Conservation (phyloP, 495 filamentous ascomycete genomes). For the Neurospora intermedia region DNA sequence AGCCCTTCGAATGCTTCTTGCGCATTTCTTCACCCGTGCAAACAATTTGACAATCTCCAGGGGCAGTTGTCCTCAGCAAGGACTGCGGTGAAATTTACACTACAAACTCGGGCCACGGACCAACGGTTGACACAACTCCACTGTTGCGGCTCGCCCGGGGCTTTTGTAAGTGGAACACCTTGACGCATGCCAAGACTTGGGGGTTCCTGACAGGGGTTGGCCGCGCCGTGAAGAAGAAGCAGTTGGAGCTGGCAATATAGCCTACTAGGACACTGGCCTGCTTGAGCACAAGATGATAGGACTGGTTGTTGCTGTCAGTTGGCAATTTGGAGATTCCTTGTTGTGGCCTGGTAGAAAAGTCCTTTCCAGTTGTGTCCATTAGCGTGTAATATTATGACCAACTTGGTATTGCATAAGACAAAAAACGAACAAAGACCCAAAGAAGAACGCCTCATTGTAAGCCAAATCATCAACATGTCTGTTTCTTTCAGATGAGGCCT, state of each 20-base stretch:
- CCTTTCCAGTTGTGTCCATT: neutral
- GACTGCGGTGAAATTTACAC: neutral
- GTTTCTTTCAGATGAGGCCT: slow-evolving; percentile 27
- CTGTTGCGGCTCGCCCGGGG: neutral
- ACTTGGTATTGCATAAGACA: neutral
- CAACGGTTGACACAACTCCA: neutral
- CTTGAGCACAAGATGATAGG: neutral
- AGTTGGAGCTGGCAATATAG: neutral
- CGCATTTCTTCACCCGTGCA: neutral
- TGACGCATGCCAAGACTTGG: neutral
- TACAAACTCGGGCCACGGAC: neutral
- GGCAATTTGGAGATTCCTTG: neutral
- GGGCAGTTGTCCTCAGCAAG: neutral
- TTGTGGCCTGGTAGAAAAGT: neutral
- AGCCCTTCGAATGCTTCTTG: neutral
- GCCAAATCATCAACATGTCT: neutral
- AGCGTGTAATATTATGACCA: neutral
- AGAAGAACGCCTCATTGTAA: neutral
- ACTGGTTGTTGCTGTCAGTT: neutral
- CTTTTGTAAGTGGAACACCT: neutral
- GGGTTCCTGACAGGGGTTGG: neutral
- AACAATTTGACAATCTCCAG: neutral
- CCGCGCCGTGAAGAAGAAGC: neutral
- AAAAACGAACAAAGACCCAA: neutral
- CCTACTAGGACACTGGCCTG: neutral